phyloP scores from a whole-genome alignment of 768 basidiomycete genomes.

The Termitomyces sp. region DNA sequence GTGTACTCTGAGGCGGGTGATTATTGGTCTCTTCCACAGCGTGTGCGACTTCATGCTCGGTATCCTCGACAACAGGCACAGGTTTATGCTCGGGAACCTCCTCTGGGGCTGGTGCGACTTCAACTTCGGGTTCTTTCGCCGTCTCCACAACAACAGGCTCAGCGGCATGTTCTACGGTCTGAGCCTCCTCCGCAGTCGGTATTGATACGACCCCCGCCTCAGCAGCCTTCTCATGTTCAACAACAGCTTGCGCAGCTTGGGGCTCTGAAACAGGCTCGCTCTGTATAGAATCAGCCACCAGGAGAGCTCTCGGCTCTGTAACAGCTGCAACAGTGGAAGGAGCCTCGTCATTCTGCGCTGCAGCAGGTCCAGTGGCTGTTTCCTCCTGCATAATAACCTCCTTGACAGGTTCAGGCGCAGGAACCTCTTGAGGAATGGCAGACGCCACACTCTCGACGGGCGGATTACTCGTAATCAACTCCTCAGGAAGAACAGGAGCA shows the following conservation, averaged over 20 bases:
- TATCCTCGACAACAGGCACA: too few species aligned
- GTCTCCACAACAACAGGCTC: background rate
- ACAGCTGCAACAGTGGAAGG: background rate
- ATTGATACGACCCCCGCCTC: background rate
- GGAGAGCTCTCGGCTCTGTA: background rate
- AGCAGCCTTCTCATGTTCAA: background rate
- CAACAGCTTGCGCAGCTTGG: background rate
- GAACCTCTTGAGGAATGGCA: background rate
- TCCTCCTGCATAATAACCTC: background rate
- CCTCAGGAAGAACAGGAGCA: background rate
- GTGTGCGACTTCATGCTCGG: too few species aligned
- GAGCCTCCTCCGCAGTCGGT: conserved; percentile 1
- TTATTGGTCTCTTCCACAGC: too few species aligned
- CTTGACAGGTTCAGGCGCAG: background rate
- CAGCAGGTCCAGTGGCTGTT: background rate
- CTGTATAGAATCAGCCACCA: background rate
- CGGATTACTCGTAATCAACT: background rate
- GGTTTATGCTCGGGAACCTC: too few species aligned
- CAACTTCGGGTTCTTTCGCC: background rate
- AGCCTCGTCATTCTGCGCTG: background rate
- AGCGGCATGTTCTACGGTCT: background rate
- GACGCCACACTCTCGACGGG: background rate
- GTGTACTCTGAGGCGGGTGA: too few species aligned
- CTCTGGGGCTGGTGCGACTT: background rate
- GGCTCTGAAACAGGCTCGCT: conserved; percentile 3